A percentile compares a stretch with the other conserved stretches of the same genome.
phyloP scores from a whole-genome alignment of 169 alveolate species.

The Plasmodium cynomolgi region DNA sequence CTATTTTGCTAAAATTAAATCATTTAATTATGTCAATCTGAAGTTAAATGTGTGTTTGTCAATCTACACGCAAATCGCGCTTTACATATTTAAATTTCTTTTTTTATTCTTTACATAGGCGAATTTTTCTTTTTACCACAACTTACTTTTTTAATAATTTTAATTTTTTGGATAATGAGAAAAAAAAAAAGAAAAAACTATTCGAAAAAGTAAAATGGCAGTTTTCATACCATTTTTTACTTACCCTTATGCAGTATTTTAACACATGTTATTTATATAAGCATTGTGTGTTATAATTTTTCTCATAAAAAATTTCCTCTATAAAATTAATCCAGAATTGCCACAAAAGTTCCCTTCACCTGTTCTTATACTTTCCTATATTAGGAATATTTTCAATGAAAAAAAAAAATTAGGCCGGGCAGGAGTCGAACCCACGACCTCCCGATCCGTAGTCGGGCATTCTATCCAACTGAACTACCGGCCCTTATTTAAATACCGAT shows the following conservation, averaged over 20 bases:
- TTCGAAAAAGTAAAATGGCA: not conserved
- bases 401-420: conserved; percentile 85
- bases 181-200: not conserved
- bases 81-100: not conserved
- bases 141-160: not conserved
- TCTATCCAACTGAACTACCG: conserved; percentile 90
- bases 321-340: too few relatives aligned
- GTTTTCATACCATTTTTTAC: not conserved
- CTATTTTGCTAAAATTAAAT: not conserved
- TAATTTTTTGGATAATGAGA: not conserved
- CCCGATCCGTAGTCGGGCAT: conserved; percentile 90
- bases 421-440: conserved; percentile 90
- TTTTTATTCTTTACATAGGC: not conserved
- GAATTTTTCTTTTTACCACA: not conserved
- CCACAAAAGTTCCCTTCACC: not conserved
- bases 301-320: not conserved
- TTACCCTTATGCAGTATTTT: not conserved
- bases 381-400: too few relatives aligned
- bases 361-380: too few relatives aligned
- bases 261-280: too few relatives aligned
- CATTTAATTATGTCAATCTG: not conserved
- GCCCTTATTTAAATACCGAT: conserved; percentile 48
- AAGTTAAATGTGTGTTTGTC: not conserved
- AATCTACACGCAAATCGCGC: not conserved
- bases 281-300: not conserved